A percentile compares a stretch with the other conserved stretches of the same genome.
Evolutionary conservation across 192 early-diverging fungal species (phyloP).

Genomic region (Funneliformis geosporum): DNA sequence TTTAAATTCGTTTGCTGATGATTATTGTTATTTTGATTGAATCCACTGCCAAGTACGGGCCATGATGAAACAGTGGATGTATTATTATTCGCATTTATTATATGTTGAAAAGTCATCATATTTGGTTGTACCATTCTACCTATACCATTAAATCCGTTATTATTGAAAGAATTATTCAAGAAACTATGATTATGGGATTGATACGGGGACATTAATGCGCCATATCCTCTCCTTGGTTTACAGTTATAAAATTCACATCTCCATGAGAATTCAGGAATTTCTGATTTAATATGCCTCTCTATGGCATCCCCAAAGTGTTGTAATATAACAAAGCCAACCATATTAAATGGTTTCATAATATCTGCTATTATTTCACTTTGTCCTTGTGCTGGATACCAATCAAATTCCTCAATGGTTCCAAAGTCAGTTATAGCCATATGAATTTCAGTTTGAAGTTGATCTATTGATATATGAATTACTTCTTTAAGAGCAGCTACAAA

Average conservation of each 20-base stretch:
- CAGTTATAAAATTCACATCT: background rate
- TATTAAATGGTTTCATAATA: conserved; percentile 14
- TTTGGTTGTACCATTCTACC: background rate
- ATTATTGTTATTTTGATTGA: background rate
- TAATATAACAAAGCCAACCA: conserved; percentile 16
- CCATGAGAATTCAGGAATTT: conserved; percentile 13
- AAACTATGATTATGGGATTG: background rate
- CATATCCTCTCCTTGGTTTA: background rate
- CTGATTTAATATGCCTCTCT: conserved; percentile 10
- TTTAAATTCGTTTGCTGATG: background rate
- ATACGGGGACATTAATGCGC: background rate
- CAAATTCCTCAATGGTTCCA: background rate
- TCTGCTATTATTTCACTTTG: background rate
- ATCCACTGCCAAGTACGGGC: background rate
- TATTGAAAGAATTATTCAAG: background rate
- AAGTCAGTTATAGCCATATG: background rate
- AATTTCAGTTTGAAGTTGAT: conserved; percentile 1
- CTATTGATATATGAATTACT: background rate
- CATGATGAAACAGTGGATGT: background rate
- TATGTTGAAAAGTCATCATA: background rate
- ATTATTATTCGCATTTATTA: background rate
- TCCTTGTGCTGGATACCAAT: background rate
- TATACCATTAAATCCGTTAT: background rate
- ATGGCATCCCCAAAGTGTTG: conserved; percentile 11
- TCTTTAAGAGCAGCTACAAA: conserved; percentile 20